These are phyloP conservation scores for Grosmannia clavigera DNA, from an alignment of 2,329 filamentous ascomycete genomes.

Conservation along the genomic window DNA sequence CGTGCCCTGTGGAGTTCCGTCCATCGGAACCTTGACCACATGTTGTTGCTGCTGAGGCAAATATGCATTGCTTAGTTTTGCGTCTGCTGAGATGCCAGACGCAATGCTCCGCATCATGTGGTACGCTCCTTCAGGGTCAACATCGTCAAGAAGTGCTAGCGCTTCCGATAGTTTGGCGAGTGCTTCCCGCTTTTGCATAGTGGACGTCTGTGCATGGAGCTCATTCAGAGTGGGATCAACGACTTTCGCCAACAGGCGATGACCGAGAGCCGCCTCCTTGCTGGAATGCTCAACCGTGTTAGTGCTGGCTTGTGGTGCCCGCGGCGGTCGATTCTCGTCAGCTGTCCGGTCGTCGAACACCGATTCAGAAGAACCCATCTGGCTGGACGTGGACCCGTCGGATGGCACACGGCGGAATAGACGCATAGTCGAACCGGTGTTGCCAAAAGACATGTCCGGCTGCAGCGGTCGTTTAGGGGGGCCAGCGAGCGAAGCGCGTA, in stretches of 20 bases:
- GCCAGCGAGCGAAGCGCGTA: conserved; percentile 14
- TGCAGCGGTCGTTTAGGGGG: conserved; percentile 65
- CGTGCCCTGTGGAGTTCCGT: conserved; percentile 39
- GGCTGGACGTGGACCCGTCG: conserved; percentile 41
- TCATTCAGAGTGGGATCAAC: conserved; percentile 77
- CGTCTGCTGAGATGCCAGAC: conserved; percentile 57
- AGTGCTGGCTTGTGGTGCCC: conserved; percentile 19
- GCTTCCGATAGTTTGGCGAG: conserved; percentile 75
- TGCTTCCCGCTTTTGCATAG: conserved; percentile 61
- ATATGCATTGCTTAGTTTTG: conserved; percentile 45
- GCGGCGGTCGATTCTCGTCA: conserved; percentile 51
- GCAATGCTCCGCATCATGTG: conserved; percentile 70
- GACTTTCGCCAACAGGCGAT: conserved; percentile 67
- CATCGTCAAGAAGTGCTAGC: conserved; percentile 69
- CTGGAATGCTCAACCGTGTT: conserved; percentile 39
- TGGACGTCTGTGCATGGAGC: conserved; percentile 65
- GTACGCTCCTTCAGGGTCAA: conserved; percentile 84
- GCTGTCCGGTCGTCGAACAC: conserved; percentile 12
- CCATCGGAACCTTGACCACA: conserved; percentile 22
- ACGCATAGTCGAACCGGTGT: conserved; percentile 80
- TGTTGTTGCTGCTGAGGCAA: conserved; percentile 20
- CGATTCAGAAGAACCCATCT: conserved; percentile 14
- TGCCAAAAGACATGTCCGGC: conserved; percentile 85
- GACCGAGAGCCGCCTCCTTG: conserved; percentile 75
- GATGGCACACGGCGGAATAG: conserved; percentile 80